phyloP scores from a whole-genome alignment of 1,139 yeast species.

The Suzukiozyma palmioleophila region DNA sequence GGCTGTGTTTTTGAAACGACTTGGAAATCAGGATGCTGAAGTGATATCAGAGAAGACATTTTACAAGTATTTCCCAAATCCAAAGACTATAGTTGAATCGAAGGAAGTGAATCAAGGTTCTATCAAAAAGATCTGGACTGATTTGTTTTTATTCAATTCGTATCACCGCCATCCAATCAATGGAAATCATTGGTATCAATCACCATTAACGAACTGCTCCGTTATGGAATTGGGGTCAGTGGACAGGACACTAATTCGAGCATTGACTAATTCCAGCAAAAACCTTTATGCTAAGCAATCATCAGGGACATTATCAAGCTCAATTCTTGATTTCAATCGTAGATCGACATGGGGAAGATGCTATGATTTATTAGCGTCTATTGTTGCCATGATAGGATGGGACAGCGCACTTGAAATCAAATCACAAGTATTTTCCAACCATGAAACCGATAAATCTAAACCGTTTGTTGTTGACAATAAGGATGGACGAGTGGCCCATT shows the following conservation, averaged over 20 bases:
- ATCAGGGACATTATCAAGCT: constrained; percentile 21
- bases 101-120: constrained; percentile 18
- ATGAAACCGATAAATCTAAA: constrained; percentile 3
- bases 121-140: constrained; percentile 30
- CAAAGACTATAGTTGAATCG: constrained; percentile 11
- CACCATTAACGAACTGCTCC: constrained; percentile 32
- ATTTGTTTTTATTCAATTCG: constrained; percentile 25
- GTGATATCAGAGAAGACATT: constrained; percentile 30
- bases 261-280: constrained; percentile 27
- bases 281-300: constrained; percentile 30
- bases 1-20: constrained; percentile 22
- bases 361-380: constrained; percentile 34
- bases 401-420: constrained; percentile 17
- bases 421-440: constrained; percentile 4
- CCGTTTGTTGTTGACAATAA: constrained; percentile 19
- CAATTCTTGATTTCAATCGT: constrained; percentile 30
- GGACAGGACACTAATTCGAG: constrained; percentile 26
- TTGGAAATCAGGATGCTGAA: constrained; percentile 17
- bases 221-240: constrained; percentile 36
- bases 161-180: constrained; percentile 32
- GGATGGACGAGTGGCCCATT: constrained; percentile 12
- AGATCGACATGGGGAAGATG: constrained; percentile 43
- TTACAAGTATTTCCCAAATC: constrained; percentile 29
- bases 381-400: constrained; percentile 41
- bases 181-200: constrained; percentile 33